A percentile compares a stretch with the other conserved stretches of the same genome.
These are phyloP conservation scores for Hypericum androsaemum DNA, from an alignment of 345 rosid genomes.

Conservation along the genomic window DNA sequence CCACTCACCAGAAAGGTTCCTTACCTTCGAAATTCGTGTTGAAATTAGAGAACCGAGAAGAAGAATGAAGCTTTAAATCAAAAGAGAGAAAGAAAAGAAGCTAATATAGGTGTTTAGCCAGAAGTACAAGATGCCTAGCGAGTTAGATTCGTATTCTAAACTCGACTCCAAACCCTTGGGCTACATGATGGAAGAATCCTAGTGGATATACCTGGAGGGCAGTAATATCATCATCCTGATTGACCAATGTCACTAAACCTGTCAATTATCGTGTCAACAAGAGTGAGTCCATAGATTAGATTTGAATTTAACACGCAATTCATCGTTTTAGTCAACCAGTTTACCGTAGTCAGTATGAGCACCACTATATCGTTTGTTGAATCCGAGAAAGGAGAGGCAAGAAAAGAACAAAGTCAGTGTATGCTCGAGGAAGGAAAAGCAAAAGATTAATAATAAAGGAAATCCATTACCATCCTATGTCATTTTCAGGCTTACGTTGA, in stretches of 20 bases:
- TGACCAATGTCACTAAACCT: constrained; percentile 72
- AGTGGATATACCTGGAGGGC: constrained; percentile 54
- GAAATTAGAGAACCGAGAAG: background rate
- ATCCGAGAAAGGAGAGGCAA: background rate
- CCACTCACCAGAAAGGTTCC: constrained; percentile 72
- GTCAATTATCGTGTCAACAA: constrained; percentile 3
- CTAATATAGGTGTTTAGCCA: background rate
- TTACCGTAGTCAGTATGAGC: constrained; percentile 90
- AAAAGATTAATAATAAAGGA: constrained; percentile 2
- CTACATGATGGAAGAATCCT: too few species aligned
- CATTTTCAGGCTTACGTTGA: constrained; percentile 30
- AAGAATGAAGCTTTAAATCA: background rate
- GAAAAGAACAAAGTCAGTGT: background rate
- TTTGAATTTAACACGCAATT: background rate
- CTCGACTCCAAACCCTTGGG: too few species aligned
- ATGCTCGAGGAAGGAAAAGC: background rate
- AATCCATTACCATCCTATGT: constrained; percentile 65
- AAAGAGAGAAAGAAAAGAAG: background rate
- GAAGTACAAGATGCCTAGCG: too few species aligned
- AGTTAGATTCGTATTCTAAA: too few species aligned
- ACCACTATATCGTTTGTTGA: constrained; percentile 38
- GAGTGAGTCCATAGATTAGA: background rate
- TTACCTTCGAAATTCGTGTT: constrained; percentile 41
- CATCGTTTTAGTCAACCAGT: constrained; percentile 2
- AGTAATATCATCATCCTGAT: constrained; percentile 74